Base-by-base conservation (phyloP, 2,329 filamentous ascomycete species). In the Tolypocladium ophioglossoides region DNA sequence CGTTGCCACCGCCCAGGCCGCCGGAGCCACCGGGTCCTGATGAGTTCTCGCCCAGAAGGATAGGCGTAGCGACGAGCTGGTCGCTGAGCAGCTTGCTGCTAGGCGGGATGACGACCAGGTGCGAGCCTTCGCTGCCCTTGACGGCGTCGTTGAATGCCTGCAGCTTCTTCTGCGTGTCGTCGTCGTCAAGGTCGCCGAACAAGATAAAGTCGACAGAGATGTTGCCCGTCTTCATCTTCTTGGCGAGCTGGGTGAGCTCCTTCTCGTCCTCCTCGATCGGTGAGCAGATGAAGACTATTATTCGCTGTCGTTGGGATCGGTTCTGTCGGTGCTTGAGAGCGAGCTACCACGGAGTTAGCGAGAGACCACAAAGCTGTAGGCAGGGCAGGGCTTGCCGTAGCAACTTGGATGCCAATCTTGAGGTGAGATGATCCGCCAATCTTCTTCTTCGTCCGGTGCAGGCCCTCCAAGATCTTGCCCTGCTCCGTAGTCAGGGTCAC, bases 201-300 rank as follows among this genome's bases (percentile, higher is more conserved):
- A 92, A 84, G 57, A 99, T 82, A 66, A 99, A 92, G 71, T 99
- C 94, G 67, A 99, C 89, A 57, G 86, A 89, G 57, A 96, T 89
- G 66, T 89, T 92, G 72, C 86, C 87, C 81, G 99, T 99, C 84
- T 97, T 97, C 91, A 97, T 95, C 76, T 94, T 95, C 78, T 94
- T 95, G 47, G 94, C 91, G 34, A 99, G 80, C 67, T 89, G 89
- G 58, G 91, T 82, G 51, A 99, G 83, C 53, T 87, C 84, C 75
- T 94, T 94, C 71, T 96, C 88, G 59, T 89, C 86, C 67, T 99
- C 94, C 58, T 85, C 80, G 66, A 97, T 86, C 32, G 91, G 88
- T 44, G 91, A 96, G 80, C 94, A 99, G 59, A 91, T 87, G 72
- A 99, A 96, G 57, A 95, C 91, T 72, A 99, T 87, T 78, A 99